Base-by-base conservation (phyloP, 164 flowering plant species). In the Saururus chinensis region DNA sequence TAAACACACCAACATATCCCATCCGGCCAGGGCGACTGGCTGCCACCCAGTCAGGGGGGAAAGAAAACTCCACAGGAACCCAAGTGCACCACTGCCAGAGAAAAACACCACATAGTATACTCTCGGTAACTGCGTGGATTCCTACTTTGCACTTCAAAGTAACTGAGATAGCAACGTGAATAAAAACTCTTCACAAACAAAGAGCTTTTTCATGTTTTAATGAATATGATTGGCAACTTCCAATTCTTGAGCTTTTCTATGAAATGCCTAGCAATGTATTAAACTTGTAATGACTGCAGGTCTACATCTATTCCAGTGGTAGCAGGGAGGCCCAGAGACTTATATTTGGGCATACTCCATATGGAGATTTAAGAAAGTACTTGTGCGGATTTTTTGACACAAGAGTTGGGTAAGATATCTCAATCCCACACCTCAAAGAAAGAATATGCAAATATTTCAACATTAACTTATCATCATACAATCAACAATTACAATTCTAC, bases 251-350 rank as follows among this genome's bases (percentile, higher is more conserved):
- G 45, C 49, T 45, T 0, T 12, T 45, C 11, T 17, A 12, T 45
- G 11, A 17, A 45, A 45, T 45, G 11, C 49, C 17, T 45, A 7
- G 17, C 49, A 45, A 8, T 0, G 14, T 9, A 17, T 3, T 12
- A 11, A n/a, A 23, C 30, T 4, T 13, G n/a, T 55, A n/a, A 25
- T 67, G 58, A 35, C 40, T 62, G 40, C 79, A 93, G 99, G 95
- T 85, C 19, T 93, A 90, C 76, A 93, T 93, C 72, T 93, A 90
- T 75, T 93, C 99, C 20, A 90, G 99, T 68, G 99, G 99, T 30
- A 93, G 99, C 76, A 82, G 97, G 80, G 79, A 90, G 80, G 96
- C 99, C 8, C 99, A 93, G 65, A 82, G 95, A 75, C 95, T 88
- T 69, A 69, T 93, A 63, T 93, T 93, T 75, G 97, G 97, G 9